Conservation (phyloP, 352 stramenopile species). For the Pythium rishiriense region DNA sequence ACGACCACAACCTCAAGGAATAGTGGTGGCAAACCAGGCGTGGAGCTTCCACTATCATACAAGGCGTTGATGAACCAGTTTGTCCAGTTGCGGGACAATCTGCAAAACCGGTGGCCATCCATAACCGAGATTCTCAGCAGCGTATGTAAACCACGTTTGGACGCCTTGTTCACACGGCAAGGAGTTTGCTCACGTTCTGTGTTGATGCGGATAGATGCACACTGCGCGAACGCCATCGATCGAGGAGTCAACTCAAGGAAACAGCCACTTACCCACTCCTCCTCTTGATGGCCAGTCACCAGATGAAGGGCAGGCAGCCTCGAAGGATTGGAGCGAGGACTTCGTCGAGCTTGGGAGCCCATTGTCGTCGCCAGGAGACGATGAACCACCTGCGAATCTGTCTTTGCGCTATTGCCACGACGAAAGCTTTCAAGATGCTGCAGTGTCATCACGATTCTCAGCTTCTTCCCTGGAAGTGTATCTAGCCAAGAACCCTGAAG, state of each 20-base stretch:
- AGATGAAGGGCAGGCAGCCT: not conserved
- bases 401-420: slow-evolving; percentile 12
- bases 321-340: not conserved
- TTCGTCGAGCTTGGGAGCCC: slow-evolving; percentile 20
- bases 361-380: not conserved
- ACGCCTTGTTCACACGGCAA: no score
- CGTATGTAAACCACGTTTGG: no score
- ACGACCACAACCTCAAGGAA: not conserved
- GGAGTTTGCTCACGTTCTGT: no score
- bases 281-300: not conserved
- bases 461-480: slow-evolving; percentile 14
- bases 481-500: slow-evolving; percentile 14
- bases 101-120: slow-evolving; percentile 14
- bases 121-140: slow-evolving; percentile 8
- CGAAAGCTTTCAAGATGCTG: not conserved
- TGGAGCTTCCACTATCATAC: not conserved
- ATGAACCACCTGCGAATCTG: not conserved
- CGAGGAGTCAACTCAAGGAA: not conserved
- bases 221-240: not conserved
- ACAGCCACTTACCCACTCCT: not conserved
- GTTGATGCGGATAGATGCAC: not conserved
- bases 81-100: slow-evolving; percentile 28
- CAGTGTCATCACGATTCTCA: not conserved
- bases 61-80: slow-evolving; percentile 23
- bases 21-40: not conserved